These are phyloP conservation scores for Colletotrichum salicis DNA, from an alignment of 2,329 filamentous ascomycete species.

Conservation along the genomic window DNA sequence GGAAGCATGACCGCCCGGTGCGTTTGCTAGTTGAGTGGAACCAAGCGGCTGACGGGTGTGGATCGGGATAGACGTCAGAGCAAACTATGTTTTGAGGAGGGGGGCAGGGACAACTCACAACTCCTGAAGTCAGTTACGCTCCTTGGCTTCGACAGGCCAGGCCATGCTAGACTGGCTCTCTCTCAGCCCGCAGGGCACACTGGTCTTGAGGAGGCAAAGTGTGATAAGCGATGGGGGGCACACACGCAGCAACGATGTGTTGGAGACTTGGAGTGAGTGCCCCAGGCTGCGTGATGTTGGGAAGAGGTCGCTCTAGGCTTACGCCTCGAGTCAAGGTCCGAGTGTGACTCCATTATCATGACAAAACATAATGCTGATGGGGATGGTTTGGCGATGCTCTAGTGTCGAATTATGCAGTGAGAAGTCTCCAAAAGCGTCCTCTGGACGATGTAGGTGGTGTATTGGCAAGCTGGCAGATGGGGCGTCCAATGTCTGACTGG, in stretches of 20 bases:
- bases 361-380: slow-evolving; percentile 10
- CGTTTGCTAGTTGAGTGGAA: slow-evolving; percentile 6
- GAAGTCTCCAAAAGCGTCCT: too few species aligned
- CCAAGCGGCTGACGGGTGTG: slow-evolving; percentile 25
- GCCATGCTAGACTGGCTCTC: neutral
- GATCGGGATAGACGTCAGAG: slow-evolving; percentile 18
- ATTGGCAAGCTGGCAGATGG: neutral
- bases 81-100: slow-evolving; percentile 14
- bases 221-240: neutral
- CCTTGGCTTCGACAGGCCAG: neutral
- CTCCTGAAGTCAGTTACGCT: neutral
- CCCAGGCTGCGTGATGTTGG: slow-evolving; percentile 3
- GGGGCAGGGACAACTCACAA: slow-evolving; percentile 12
- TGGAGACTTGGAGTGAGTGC: neutral
- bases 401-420: slow-evolving; percentile 7
- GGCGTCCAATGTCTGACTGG: slow-evolving; percentile 13
- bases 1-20: slow-evolving; percentile 19
- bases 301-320: neutral
- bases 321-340: slow-evolving; percentile 10
- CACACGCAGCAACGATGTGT: neutral
- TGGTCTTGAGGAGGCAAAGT: slow-evolving; percentile 10
- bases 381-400: slow-evolving; percentile 9
- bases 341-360: slow-evolving; percentile 9
- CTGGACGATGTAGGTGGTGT: neutral
- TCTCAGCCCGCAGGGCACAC: neutral